Percentiles rank a stretch among this genome's conserved stretches.
Evolutionary conservation across 2,329 filamentous ascomycete genomes (phyloP).

Genomic region (Uncinocarpus reesii): DNA sequence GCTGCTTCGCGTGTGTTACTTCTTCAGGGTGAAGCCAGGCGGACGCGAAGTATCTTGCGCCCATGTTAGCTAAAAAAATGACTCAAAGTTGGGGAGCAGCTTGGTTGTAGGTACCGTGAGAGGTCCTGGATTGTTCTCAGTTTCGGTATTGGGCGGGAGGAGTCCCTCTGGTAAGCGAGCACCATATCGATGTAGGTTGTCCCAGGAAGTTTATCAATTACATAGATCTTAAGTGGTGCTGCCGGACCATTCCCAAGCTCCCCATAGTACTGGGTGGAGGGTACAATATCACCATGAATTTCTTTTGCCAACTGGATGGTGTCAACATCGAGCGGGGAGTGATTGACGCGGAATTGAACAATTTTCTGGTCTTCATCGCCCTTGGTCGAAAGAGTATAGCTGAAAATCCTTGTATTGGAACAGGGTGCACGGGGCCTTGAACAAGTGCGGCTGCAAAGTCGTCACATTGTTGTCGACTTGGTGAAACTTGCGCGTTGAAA

Average conservation of each 20-base stretch:
- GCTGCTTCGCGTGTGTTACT: neutral
- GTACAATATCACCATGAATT: constrained; percentile 9
- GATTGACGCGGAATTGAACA: constrained; percentile 11
- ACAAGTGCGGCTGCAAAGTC: constrained; percentile 4
- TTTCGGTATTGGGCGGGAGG: constrained; percentile 2
- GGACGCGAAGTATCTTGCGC: constrained; percentile 1
- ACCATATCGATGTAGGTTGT: constrained; percentile 8
- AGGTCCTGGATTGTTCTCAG: constrained; percentile 4
- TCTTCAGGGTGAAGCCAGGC: constrained; percentile 5
- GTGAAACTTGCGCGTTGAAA: constrained; percentile 5
- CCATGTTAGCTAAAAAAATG: neutral
- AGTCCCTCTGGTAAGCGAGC: neutral
- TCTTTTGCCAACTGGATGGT: constrained; percentile 7
- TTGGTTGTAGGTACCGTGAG: constrained; percentile 3
- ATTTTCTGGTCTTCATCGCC: constrained; percentile 4
- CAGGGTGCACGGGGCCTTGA: constrained; percentile 4
- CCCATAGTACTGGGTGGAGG: constrained; percentile 7
- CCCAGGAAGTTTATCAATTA: constrained; percentile 11
- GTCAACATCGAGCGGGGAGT: constrained; percentile 7
- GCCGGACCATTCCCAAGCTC: constrained; percentile 5
- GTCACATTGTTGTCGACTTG: constrained; percentile 11
- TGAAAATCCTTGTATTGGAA: constrained; percentile 12
- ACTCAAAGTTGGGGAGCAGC: neutral
- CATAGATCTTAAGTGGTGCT: constrained; percentile 4
- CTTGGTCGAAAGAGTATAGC: constrained; percentile 11